These are phyloP conservation scores for Jimgerdemannia lactiflua DNA, from an alignment of 192 early-diverging fungal species.

Conservation along the genomic window DNA sequence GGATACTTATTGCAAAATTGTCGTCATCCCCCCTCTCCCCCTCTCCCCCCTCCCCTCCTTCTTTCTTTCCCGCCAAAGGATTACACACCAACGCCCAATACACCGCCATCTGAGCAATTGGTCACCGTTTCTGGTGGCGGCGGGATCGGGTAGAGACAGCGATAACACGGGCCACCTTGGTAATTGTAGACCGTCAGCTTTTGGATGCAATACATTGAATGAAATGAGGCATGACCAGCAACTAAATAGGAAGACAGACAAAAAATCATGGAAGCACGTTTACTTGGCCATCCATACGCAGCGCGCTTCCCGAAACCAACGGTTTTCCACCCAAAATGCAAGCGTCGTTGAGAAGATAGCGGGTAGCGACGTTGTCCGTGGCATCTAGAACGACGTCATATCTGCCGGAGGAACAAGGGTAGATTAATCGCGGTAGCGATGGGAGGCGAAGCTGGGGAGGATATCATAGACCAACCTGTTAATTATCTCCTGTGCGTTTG, in stretches of 20 bases:
- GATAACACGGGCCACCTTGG: conserved; percentile 89
- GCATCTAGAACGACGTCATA: conserved; percentile 91
- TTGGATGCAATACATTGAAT: not conserved
- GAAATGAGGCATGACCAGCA: not conserved
- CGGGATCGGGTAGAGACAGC: conserved; percentile 92
- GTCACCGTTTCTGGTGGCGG: conserved; percentile 86
- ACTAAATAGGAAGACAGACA: not conserved
- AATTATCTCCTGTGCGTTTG: conserved; percentile 78
- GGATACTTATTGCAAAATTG: not conserved
- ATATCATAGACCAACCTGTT: conserved; percentile 22
- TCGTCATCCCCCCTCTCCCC: too few species aligned
- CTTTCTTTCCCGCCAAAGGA: not conserved
- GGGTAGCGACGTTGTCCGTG: conserved; percentile 93
- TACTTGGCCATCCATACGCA: conserved; percentile 87
- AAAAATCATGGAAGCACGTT: not conserved
- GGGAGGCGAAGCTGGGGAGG: too few species aligned
- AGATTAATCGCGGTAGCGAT: not conserved
- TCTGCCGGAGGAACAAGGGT: conserved; percentile 15
- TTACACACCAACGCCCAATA: conserved; percentile 77
- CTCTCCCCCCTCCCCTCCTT: too few species aligned
- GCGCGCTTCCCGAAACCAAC: conserved; percentile 86
- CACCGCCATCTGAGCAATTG: conserved; percentile 91
- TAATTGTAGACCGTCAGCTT: conserved; percentile 92
- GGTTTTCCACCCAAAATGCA: conserved; percentile 80
- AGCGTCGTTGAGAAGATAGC: conserved; percentile 94